A percentile compares a stretch with the other conserved stretches of the same genome.
Conservation (phyloP, 2,329 filamentous ascomycete genomes). For the Leptosphaerulina australis region DNA sequence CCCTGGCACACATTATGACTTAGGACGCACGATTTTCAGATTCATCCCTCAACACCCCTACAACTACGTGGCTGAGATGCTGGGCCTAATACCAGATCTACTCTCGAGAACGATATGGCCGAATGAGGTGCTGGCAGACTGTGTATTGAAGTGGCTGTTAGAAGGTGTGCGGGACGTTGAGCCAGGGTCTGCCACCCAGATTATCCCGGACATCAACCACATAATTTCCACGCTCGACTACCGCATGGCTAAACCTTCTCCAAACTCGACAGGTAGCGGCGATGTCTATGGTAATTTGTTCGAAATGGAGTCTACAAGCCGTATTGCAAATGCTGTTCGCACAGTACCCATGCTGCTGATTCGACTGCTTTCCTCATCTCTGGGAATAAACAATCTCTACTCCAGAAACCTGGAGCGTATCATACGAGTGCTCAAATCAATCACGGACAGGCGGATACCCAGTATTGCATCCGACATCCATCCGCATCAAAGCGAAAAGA, state of each 20-base stretch:
- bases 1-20: constrained; percentile 47
- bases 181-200: constrained; percentile 3
- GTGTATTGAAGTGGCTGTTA: constrained; percentile 42
- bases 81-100: constrained; percentile 36
- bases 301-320: constrained; percentile 38
- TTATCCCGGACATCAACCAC: constrained; percentile 28
- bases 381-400: too few relatives aligned
- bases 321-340: constrained; percentile 18
- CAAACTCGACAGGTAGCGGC: constrained; percentile 34
- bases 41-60: constrained; percentile 39
- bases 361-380: too few relatives aligned
- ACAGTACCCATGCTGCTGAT: too few relatives aligned
- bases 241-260: constrained; percentile 19
- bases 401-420: too few relatives aligned
- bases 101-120: constrained; percentile 40
- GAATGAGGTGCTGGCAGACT: constrained; percentile 42
- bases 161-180: constrained; percentile 31
- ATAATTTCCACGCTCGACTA: constrained; percentile 23
- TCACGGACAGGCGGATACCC: too few relatives aligned
- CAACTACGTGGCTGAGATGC: constrained; percentile 34
- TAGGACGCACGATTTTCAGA: constrained; percentile 45
- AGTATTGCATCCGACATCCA: constrained; percentile 36
- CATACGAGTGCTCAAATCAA: too few relatives aligned
- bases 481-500: constrained; percentile 20
- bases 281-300: constrained; percentile 43